Evolutionary conservation across 2,329 filamentous ascomycete species (phyloP).

Genomic region (Alternaria gansuensis): DNA sequence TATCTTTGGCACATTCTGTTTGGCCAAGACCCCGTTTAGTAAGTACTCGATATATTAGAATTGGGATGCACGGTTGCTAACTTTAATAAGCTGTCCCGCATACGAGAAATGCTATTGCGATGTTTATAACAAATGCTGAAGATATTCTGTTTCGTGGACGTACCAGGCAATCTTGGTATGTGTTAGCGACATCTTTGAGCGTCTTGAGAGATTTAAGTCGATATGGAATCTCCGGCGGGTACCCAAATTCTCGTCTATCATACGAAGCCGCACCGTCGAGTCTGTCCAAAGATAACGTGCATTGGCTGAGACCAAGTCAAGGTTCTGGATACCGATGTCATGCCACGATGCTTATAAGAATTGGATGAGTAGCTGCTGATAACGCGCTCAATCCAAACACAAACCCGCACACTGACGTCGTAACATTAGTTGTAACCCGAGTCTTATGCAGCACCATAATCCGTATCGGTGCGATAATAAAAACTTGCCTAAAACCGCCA

Average conservation of each 20-base stretch:
- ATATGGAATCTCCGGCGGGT: not conserved
- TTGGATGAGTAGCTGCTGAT: constrained; percentile 3
- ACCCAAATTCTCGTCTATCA: not conserved
- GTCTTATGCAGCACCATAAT: too few species aligned
- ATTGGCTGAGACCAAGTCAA: not conserved
- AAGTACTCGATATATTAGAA: constrained; percentile 20
- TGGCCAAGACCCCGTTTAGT: constrained; percentile 33
- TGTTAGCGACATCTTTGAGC: not conserved
- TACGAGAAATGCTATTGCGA: constrained; percentile 34
- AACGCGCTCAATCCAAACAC: constrained; percentile 4
- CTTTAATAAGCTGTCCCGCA: constrained; percentile 28
- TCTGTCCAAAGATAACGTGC: not conserved
- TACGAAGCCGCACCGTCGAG: not conserved
- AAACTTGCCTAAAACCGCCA: too few species aligned
- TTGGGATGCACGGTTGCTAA: constrained; percentile 11
- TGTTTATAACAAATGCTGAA: constrained; percentile 30
- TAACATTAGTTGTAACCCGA: constrained; percentile 5
- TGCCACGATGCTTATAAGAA: not conserved
- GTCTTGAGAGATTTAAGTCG: not conserved
- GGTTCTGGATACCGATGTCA: not conserved
- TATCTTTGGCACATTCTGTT: constrained; percentile 43
- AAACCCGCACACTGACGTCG: constrained; percentile 11
- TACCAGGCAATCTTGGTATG: not conserved
- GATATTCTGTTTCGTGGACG: not conserved
- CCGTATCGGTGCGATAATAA: too few species aligned